Evolutionary conservation across 768 basidiomycete species (phyloP).

Genomic region (Termitomyces sp.): DNA sequence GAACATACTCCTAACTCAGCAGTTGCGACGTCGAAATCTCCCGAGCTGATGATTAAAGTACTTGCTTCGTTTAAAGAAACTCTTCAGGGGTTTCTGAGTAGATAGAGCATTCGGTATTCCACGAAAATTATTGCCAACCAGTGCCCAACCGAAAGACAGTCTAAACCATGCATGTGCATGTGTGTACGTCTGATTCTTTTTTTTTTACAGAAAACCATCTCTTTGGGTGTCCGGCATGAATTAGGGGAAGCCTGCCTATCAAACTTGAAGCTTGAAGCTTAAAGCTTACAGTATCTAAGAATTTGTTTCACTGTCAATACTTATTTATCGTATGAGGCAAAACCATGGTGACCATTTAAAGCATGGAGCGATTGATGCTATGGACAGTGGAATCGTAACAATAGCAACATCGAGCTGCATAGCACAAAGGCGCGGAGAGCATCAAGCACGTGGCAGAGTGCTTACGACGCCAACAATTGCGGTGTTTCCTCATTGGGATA

Average conservation of each 20-base stretch:
- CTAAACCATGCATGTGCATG: no score
- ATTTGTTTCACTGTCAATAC: not conserved
- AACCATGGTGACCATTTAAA: not conserved
- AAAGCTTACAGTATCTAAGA: not conserved
- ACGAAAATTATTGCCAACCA: not conserved
- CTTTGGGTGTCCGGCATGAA: not conserved
- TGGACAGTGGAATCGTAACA: not conserved
- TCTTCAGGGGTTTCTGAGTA: not conserved
- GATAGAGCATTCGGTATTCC: not conserved
- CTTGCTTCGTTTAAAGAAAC: not conserved
- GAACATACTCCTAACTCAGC: not conserved
- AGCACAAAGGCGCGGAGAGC: not conserved
- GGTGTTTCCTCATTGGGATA: conserved; percentile 2
- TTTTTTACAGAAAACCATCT: no score
- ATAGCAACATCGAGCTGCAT: no score
- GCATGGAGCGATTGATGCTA: not conserved
- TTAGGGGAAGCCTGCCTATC: not conserved
- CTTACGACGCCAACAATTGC: conserved; percentile 1
- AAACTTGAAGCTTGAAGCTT: not conserved
- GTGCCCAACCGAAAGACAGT: no score
- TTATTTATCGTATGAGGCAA: not conserved
- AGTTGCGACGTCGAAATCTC: not conserved
- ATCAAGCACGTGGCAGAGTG: not conserved
- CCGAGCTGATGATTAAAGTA: not conserved
- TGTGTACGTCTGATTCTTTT: no score